Conservation (phyloP, 78 protist species). For the Pigoraptor vietnamica region DNA sequence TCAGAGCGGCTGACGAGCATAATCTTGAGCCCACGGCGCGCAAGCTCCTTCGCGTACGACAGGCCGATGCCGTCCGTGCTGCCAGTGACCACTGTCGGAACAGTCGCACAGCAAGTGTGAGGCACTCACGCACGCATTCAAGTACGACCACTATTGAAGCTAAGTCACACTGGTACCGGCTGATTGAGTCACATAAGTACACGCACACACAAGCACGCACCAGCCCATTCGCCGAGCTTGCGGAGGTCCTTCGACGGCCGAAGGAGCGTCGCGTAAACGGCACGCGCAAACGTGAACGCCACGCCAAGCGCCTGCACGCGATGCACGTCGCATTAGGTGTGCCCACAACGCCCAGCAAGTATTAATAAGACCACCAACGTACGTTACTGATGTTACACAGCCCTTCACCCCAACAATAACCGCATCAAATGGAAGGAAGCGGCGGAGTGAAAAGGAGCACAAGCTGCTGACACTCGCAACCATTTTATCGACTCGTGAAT, state of each 20-base stretch:
- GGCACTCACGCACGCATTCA: background rate
- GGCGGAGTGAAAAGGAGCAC: too few relatives aligned
- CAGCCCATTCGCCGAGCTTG: constrained; percentile 61
- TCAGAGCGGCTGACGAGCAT: constrained; percentile 38
- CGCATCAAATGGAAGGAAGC: too few relatives aligned
- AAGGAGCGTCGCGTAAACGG: constrained; percentile 1
- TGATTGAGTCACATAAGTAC: too few relatives aligned
- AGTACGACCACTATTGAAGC: background rate
- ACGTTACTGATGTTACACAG: too few relatives aligned
- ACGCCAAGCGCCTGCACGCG: too few relatives aligned
- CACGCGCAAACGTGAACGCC: too few relatives aligned
- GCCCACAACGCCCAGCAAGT: too few relatives aligned
- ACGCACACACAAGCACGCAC: background rate
- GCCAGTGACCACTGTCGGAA: constrained; percentile 54
- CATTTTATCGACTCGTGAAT: too few relatives aligned
- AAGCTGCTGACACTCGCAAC: too few relatives aligned
- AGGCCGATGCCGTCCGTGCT: constrained; percentile 70
- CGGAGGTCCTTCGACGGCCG: constrained; percentile 25
- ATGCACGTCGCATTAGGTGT: too few relatives aligned
- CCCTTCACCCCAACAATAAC: too few relatives aligned
- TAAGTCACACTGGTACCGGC: background rate
- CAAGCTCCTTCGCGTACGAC: constrained; percentile 43
- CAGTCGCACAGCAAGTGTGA: background rate
- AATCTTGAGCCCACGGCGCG: constrained; percentile 43
- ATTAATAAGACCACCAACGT: too few relatives aligned